Percentiles rank a stretch among this genome's conserved stretches.
Conservation (phyloP, 1,284 basidiomycete genomes). For the Heterobasidion irregulare region DNA sequence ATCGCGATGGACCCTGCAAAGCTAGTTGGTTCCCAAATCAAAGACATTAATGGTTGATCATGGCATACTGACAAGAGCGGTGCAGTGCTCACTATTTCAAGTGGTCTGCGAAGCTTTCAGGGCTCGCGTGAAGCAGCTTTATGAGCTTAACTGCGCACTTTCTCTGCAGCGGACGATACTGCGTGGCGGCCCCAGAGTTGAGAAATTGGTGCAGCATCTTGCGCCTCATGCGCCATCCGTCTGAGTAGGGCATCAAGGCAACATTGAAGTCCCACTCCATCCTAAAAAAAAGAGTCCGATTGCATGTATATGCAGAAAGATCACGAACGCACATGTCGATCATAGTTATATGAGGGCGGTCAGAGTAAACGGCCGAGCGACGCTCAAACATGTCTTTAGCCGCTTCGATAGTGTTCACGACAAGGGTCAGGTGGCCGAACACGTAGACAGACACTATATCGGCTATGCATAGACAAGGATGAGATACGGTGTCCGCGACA, state of each 20-base stretch:
- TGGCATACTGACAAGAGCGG: neutral
- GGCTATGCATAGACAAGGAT: neutral
- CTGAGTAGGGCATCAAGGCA: neutral
- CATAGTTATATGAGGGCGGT: neutral
- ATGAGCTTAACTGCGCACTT: neutral
- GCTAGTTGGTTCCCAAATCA: neutral
- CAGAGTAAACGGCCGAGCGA: neutral
- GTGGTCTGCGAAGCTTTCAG: neutral
- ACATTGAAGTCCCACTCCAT: neutral
- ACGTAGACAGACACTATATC: neutral
- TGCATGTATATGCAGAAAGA: neutral
- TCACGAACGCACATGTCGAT: neutral
- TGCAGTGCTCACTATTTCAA: neutral
- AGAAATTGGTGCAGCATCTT: neutral
- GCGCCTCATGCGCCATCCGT: neutral
- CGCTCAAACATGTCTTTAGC: neutral
- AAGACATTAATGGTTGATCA: neutral
- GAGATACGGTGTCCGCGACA: neutral
- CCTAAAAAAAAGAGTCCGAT: neutral
- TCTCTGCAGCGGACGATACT: neutral
- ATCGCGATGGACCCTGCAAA: neutral
- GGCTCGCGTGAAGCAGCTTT: neutral
- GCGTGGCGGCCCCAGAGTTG: neutral
- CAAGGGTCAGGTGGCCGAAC: neutral
- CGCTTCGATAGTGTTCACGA: neutral